Base-by-base conservation (phyloP, 345 rosid genomes). In the Mercurialis annua region DNA sequence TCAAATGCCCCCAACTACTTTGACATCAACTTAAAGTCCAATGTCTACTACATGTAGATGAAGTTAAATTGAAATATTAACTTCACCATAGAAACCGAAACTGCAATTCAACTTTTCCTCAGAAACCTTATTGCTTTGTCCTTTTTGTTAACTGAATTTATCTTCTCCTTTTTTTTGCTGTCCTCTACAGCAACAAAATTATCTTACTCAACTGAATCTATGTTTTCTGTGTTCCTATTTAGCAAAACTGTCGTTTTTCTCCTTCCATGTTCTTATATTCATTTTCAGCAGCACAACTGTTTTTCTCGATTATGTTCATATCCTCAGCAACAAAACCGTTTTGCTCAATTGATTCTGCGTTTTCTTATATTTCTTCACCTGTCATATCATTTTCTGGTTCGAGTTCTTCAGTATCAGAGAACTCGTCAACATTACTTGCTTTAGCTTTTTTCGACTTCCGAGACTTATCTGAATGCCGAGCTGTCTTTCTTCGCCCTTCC, bases 391-490 rank as follows among this genome's bases (percentile, higher is more conserved):
- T 27, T 44, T 1, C 23, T 42, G 3, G 15, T 17, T 44, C 5
- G 24, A 52, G 49, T 17, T 29, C 29, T 43, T 26, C 1, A 16
- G 30, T 14, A 18, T 62, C 49, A 3, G 36, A 27, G 9, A 27
- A 29, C 36, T 62, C 43, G 3, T 57, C 62, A 57, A 18, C n/a
- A 24, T 57, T 62, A 62, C n/a, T 30, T 62, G 23, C 38, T 52
- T 62, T 44, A 2, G 20, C 65, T 29, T 62, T 44, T 38, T 62
- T 26, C 10, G 52, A 62, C 21, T 27, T 43, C 4, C 27, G 49
- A 3, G 12, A 8, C 38, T 44, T 27, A 24, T 14, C 46, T 24
- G 65, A 62, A 44, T 7, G 65, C 2, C 38, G 17, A 18, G 46
- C 33, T 1, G 9, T 14, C 65, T 62, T 43, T 21, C 44, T 62